Conservation (phyloP, 129 eudicot genomes). For the Arctium minus region DNA sequence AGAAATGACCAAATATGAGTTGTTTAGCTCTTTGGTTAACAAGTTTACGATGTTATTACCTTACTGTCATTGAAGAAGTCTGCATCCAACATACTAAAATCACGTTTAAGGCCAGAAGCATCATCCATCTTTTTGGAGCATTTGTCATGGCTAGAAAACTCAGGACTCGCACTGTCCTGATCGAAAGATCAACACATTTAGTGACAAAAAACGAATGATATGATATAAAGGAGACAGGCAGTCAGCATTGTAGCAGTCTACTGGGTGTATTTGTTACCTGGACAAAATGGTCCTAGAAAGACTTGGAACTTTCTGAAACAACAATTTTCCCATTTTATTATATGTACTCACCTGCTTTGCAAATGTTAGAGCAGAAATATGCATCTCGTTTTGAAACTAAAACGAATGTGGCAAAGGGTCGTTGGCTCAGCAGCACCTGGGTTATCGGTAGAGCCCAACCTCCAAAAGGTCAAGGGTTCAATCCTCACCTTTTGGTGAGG, state of each 20-base stretch:
- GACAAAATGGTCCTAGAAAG: conserved; percentile 44
- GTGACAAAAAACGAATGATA: background rate
- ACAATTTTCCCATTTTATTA: conserved; percentile 42
- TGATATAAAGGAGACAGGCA: background rate
- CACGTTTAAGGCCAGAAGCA: conserved; percentile 33
- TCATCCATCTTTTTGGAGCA: conserved; percentile 18
- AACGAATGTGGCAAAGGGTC: background rate
- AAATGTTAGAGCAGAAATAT: conserved; percentile 21
- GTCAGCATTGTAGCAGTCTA: background rate
- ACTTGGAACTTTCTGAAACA: conserved; percentile 42
- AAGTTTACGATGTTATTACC: conserved; percentile 33
- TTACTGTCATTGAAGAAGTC: conserved; percentile 51
- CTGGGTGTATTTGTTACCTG: conserved; percentile 37
- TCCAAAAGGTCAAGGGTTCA: too few species aligned
- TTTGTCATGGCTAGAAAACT: conserved; percentile 15
- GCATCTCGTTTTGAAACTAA: background rate
- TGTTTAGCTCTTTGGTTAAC: background rate
- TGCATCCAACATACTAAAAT: conserved; percentile 67
- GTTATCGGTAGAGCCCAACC: too few species aligned
- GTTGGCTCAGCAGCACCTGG: background rate
- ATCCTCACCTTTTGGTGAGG: too few species aligned
- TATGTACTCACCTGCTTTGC: conserved; percentile 55
- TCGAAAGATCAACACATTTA: conserved; percentile 19
- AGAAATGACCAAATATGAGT: background rate
- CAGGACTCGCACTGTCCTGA: conserved; percentile 60